These are phyloP conservation scores for Pseudonectria foliicola DNA, from an alignment of 2,329 filamentous ascomycete genomes.

Conservation along the genomic window DNA sequence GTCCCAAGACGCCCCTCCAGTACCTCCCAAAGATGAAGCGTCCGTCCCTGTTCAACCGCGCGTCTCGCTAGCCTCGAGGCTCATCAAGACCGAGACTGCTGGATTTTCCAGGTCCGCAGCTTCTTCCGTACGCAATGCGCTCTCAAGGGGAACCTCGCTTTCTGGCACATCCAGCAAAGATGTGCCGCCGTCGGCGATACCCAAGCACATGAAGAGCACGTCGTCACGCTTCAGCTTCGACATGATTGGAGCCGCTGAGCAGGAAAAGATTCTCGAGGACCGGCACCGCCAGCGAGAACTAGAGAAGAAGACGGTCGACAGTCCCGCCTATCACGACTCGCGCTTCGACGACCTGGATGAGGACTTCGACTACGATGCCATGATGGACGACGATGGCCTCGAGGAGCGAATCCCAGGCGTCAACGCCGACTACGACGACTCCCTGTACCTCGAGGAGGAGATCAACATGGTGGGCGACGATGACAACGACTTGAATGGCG, in stretches of 20 bases:
- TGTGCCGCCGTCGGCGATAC: constrained; percentile 40
- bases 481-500: constrained; percentile 18
- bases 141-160: constrained; percentile 47
- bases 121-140: constrained; percentile 24
- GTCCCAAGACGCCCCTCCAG: constrained; percentile 24
- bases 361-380: constrained; percentile 52
- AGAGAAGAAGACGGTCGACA: constrained; percentile 44
- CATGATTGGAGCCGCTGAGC: constrained; percentile 62
- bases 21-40: constrained; percentile 33
- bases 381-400: constrained; percentile 57
- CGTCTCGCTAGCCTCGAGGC: constrained; percentile 17
- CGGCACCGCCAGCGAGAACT: constrained; percentile 61
- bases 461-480: constrained; percentile 23
- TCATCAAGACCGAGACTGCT: constrained; percentile 13
- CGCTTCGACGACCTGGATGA: constrained; percentile 57
- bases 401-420: constrained; percentile 61
- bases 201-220: constrained; percentile 65
- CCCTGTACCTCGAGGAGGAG: constrained; percentile 29
- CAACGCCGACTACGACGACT: constrained; percentile 41
- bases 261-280: constrained; percentile 65
- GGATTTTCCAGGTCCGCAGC: constrained; percentile 12
- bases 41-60: constrained; percentile 18
- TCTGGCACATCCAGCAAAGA: constrained; percentile 41
- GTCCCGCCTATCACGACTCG: constrained; percentile 39
- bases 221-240: constrained; percentile 79